Evolutionary conservation across 129 eudicot species (phyloP), one percentile per base, ranked within the genome.

Genomic region (Kitagawia praeruptora): DNA sequence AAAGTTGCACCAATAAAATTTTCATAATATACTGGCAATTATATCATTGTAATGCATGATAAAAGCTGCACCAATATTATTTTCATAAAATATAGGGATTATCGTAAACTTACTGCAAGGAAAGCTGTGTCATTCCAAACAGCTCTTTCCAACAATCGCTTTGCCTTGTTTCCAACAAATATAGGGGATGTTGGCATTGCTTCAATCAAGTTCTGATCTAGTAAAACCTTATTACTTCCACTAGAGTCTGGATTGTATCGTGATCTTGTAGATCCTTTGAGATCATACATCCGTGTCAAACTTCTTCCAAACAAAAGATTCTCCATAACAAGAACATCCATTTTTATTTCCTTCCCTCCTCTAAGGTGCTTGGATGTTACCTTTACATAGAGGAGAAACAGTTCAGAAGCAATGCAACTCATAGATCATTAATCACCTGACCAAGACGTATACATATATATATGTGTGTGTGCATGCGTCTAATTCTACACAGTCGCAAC

Each of bases 81-180:
- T 45, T 31, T 13, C 39, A 19, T 64, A 16, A 25, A 47, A 54
- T 38, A 41, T 12, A 34, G 21, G 74, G 14, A 15, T 79, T 51
- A 53, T 70, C 44, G 64, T 37, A 31, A 84, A 88, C 99, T 90
- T 92, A 96, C 99, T 73, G 99, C 99, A 70, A 96, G 99, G 79
- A 96, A 96, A 77, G 97, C 90, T 78, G 99, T 96, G 80, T 96
- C 99, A 74, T 96, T 96, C 99, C 99, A 96, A 69, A 96, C 97
- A 44, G 99, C 99, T 84, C 99, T 84, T 86, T 92, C 99, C 72
- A 96, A 80, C 77, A 89, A 77, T 76, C 99, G 85, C 78, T 96
- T 96, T 34, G 99, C 99, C 82, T 92, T 96, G 81, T 96, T 92
- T 63, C 99, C 98, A 72, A 96, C 98, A 85, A 96, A 96, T 67